phyloP scores from a whole-genome alignment of 495 filamentous ascomycete genomes.

The Penicillium simplicissimum region DNA sequence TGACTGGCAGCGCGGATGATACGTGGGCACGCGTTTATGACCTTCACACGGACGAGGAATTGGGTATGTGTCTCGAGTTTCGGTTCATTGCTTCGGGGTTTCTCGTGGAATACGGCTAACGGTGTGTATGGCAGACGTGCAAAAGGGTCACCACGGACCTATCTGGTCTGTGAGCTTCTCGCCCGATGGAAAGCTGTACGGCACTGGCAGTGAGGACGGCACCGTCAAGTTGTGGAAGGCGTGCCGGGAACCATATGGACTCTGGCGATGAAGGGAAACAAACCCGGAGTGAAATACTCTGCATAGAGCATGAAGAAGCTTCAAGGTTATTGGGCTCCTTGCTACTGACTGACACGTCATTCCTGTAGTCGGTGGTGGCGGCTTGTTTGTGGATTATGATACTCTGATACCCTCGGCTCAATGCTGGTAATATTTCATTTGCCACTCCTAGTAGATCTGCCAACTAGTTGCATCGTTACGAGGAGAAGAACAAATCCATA shows the following conservation, averaged over 20 bases:
- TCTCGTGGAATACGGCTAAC: constrained; percentile 23
- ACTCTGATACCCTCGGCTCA: constrained; percentile 1
- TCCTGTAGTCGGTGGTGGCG: neutral
- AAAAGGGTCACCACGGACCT: constrained; percentile 96
- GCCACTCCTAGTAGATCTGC: neutral
- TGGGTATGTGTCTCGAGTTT: constrained; percentile 48
- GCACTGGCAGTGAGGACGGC: constrained; percentile 94
- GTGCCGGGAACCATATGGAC: constrained; percentile 63
- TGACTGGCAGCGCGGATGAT: constrained; percentile 81
- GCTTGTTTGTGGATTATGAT: constrained; percentile 4
- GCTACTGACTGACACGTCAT: neutral
- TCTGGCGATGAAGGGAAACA: constrained; percentile 54
- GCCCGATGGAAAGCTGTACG: constrained; percentile 92
- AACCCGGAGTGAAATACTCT: neutral
- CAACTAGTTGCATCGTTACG: too few species aligned
- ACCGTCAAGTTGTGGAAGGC: constrained; percentile 94
- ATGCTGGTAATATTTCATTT: neutral
- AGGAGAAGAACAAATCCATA: too few species aligned
- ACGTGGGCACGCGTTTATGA: constrained; percentile 95
- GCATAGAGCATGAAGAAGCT: neutral
- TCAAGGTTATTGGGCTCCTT: neutral
- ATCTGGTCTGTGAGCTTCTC: constrained; percentile 95
- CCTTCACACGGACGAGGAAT: constrained; percentile 75
- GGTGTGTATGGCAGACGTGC: constrained; percentile 64
- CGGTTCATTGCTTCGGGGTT: neutral